Evolutionary conservation across 2,329 filamentous ascomycete species (phyloP), one percentile per base, ranked within the genome.

Genomic region (Paracoccidioides lutzii): DNA sequence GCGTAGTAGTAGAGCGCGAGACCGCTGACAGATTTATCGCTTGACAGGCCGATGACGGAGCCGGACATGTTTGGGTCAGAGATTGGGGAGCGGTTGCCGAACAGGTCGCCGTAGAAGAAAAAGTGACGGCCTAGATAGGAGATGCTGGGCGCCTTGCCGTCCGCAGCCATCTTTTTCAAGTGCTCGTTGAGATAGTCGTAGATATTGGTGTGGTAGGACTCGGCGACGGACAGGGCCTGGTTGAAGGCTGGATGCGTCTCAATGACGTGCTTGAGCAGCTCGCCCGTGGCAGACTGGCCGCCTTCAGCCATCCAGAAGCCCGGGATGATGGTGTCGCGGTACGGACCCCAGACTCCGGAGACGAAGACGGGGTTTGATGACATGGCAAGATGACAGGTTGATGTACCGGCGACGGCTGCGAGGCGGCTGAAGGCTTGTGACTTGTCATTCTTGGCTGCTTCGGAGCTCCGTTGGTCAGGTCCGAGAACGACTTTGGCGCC

Each of bases 81-180:
- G 57, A 98, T 81, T 1, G 93, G 93, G 22, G 90, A 95, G 43
- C 93, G 85, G 75, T 98, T 98, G 59, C 93, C 93, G 80, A 94
- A 97, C 3, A 97, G 79, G 67, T 98, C 93, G 60, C 93, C 93
- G 70, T 98, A 98, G 76, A 98, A 94, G 81, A 98, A 98, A 75
- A 95, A 87, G 72, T 98, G 91, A 7, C 91, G 87, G 10, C 84
- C 90, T 1, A 98, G 78, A 71, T 90, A 94, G 15, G 88, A 85
- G 59, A 97, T 80, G 53, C 82, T 83, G 0, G 90, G 90, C 2
- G 88, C 88, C 2, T 78, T 75, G 30, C 75, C 72, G 64, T 83
- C 83, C 64, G 84, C 79, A 30, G 80, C 80, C 76, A 97, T 79
- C 63, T 88, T 83, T 58, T 83, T 81, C 9, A 98, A 81, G 66